phyloP scores from a whole-genome alignment of 305 asterid genomes.

The Fraxinus xanthoxyloides region DNA sequence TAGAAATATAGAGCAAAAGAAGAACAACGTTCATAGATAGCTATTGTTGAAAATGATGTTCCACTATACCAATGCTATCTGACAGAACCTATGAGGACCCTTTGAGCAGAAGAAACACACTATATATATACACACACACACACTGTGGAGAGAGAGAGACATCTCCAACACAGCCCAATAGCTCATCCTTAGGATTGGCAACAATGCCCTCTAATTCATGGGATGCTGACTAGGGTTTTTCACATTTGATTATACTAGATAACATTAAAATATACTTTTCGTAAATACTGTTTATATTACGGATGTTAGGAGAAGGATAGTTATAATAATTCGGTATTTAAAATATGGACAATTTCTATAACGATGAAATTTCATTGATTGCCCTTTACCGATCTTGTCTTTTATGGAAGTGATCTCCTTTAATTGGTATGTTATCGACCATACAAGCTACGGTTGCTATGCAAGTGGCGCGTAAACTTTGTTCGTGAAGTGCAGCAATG shows the following conservation, averaged over 20 bases:
- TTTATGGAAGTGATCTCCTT: background rate
- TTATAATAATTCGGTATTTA: background rate
- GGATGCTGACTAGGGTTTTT: slow-evolving; percentile 22
- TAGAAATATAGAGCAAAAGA: slow-evolving; percentile 16
- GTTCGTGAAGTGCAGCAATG: background rate
- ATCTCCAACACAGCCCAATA: slow-evolving; percentile 45
- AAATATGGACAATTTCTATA: background rate
- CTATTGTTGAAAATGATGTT: slow-evolving; percentile 34
- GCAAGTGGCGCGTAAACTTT: background rate
- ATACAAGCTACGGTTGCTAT: background rate
- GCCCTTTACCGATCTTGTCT: background rate
- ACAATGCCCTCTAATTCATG: slow-evolving; percentile 25
- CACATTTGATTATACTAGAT: background rate
- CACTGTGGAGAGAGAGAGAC: slow-evolving; percentile 1
- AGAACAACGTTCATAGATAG: background rate
- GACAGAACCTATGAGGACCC: slow-evolving; percentile 35
- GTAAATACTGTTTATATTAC: background rate
- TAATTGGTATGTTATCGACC: background rate
- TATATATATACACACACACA: background rate
- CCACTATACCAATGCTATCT: slow-evolving; percentile 28
- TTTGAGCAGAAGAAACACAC: slow-evolving; percentile 1
- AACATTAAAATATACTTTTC: background rate
- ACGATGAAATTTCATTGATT: background rate
- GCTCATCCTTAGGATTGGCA: slow-evolving; percentile 52
- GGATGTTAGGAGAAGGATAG: background rate